Percentiles rank a stretch among this genome's conserved stretches.
Conservation (phyloP, 2,329 filamentous ascomycete genomes). For the Pseudopithomyces maydicus region DNA sequence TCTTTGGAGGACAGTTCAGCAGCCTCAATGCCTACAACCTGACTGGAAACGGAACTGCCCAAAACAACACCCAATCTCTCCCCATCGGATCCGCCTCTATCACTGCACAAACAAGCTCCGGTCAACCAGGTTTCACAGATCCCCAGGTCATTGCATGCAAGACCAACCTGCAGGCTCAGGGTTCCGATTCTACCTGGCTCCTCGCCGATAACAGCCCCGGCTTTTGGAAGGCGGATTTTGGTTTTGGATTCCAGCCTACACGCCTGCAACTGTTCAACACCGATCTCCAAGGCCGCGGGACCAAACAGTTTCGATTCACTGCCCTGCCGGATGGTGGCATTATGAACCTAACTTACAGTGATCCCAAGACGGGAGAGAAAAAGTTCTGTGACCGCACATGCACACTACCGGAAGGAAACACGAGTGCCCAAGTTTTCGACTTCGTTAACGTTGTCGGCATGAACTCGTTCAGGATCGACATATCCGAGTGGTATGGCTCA, state of each 20-base stretch:
- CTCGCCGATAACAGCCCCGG: slow-evolving; percentile 76
- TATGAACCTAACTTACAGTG: slow-evolving; percentile 92
- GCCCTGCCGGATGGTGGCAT: slow-evolving; percentile 87
- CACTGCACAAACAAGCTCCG: slow-evolving; percentile 66
- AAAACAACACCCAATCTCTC: slow-evolving; percentile 76
- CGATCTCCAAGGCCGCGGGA: slow-evolving; percentile 79
- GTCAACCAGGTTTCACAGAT: slow-evolving; percentile 69
- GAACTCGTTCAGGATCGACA: slow-evolving; percentile 82
- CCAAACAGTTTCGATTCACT: slow-evolving; percentile 84
- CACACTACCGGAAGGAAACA: slow-evolving; percentile 73
- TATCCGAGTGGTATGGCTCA: slow-evolving; percentile 83
- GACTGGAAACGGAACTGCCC: slow-evolving; percentile 61
- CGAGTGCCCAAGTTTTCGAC: slow-evolving; percentile 82
- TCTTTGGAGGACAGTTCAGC: slow-evolving; percentile 91
- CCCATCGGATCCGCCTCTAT: slow-evolving; percentile 83
- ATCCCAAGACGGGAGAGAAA: slow-evolving; percentile 69
- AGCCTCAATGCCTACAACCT: slow-evolving; percentile 80
- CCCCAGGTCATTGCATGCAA: slow-evolving; percentile 85
- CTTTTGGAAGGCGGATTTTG: slow-evolving; percentile 82
- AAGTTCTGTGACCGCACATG: slow-evolving; percentile 80
- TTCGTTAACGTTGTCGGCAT: slow-evolving; percentile 94
- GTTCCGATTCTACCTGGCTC: slow-evolving; percentile 80
- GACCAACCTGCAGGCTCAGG: slow-evolving; percentile 63
- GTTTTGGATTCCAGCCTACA: slow-evolving; percentile 83
- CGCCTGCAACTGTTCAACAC: slow-evolving; percentile 91